A percentile compares a stretch with the other conserved stretches of the same genome.
phyloP scores from a whole-genome alignment of 164 flowering plant genomes.

The Tetrastigma voinierianum region DNA sequence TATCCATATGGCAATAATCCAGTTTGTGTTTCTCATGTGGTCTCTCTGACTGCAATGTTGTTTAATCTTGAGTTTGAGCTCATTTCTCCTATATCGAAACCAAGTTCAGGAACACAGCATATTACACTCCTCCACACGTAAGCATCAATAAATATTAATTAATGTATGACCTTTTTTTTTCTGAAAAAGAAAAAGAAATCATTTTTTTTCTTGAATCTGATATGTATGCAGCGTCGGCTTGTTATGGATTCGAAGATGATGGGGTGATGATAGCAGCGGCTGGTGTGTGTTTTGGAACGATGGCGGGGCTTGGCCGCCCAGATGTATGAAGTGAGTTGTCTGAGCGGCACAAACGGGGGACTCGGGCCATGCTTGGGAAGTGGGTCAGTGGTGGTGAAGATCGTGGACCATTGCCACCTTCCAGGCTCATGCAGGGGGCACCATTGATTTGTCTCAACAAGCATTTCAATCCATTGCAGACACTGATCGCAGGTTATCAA shows the following conservation, averaged over 20 bases:
- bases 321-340: slow-evolving; percentile 10
- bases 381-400: slow-evolving; percentile 9
- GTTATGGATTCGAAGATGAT: no score
- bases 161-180: no score
- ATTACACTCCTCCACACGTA: no score
- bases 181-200: neutral
- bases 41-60: neutral
- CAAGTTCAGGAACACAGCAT: no score
- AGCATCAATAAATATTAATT: no score
- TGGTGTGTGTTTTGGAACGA: neutral
- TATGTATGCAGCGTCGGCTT: slow-evolving; percentile 4
- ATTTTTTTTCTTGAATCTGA: neutral
- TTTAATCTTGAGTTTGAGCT: neutral
- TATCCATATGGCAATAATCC: no score
- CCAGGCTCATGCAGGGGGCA: no score
- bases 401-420: no score
- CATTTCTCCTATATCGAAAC: neutral
- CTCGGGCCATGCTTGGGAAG: slow-evolving; percentile 16
- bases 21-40: no score
- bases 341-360: slow-evolving; percentile 1
- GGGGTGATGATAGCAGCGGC: slow-evolving; percentile 18
- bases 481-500: no score
- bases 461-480: no score
- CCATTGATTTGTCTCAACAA: no score
- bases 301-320: slow-evolving; percentile 10